phyloP scores from a whole-genome alignment of 257 asterid species.

The Lycium barbarum region DNA sequence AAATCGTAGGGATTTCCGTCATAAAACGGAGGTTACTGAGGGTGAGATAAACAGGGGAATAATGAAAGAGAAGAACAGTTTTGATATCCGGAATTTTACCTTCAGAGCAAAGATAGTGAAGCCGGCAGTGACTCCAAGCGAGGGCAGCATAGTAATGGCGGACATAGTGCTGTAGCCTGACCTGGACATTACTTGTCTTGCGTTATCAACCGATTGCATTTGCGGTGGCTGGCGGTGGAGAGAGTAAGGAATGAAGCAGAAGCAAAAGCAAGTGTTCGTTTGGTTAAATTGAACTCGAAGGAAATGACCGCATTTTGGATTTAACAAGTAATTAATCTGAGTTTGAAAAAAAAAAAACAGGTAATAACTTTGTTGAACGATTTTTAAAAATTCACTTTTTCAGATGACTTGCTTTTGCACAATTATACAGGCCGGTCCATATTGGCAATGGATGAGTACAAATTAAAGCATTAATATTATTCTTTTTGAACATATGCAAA shows the following conservation, averaged over 20 bases:
- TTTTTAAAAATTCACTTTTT: too few species aligned
- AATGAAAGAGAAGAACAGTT: neutral
- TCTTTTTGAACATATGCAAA: too few species aligned
- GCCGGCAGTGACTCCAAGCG: neutral
- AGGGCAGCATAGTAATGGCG: neutral
- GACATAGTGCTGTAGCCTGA: neutral
- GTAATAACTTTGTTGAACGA: too few species aligned
- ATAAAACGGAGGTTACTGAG: neutral
- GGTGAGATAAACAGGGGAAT: neutral
- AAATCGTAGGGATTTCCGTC: neutral
- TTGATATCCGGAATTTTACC: neutral
- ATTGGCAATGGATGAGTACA: too few species aligned
- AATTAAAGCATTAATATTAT: too few species aligned
- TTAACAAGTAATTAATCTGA: too few species aligned
- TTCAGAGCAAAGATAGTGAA: neutral
- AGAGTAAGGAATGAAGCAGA: too few species aligned
- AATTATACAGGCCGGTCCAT: too few species aligned
- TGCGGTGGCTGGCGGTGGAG: neutral
- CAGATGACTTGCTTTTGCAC: too few species aligned
- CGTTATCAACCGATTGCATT: neutral
- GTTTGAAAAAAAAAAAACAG: too few species aligned
- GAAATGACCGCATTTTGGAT: too few species aligned
- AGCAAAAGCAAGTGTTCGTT: neutral
- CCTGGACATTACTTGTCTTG: neutral
- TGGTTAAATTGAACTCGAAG: too few species aligned